phyloP scores from a whole-genome alignment of 2,329 filamentous ascomycete genomes.

The Ilyonectria destructans region DNA sequence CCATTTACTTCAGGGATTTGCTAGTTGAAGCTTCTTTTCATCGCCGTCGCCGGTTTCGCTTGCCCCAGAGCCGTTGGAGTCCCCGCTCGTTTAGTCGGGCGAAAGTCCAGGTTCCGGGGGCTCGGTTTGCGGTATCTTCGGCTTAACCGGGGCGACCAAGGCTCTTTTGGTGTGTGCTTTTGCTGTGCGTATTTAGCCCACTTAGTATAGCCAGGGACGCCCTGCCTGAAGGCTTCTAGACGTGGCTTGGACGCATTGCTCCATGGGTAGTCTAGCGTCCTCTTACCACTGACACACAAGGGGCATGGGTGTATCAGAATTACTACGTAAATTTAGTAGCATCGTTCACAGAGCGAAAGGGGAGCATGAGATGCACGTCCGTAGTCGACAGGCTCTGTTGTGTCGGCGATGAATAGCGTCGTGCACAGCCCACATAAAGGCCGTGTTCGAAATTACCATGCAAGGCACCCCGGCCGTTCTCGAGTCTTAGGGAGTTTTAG shows the following conservation, averaged over 20 bases:
- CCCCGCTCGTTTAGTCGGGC: background rate
- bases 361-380: background rate
- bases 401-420: background rate
- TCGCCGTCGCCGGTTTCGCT: background rate
- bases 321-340: background rate
- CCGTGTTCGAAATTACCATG: conserved; percentile 5
- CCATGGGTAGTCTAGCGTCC: background rate
- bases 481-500: background rate
- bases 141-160: background rate
- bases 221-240: background rate
- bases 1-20: background rate
- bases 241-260: background rate
- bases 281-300: background rate
- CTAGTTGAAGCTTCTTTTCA: background rate
- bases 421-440: background rate
- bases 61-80: background rate
- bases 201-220: background rate
- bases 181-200: background rate
- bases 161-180: background rate
- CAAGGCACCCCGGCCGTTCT: background rate
- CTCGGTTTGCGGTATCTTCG: background rate
- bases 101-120: background rate
- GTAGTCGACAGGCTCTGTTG: background rate
- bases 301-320: background rate
- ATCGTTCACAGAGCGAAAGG: background rate